Percentiles rank a stretch among this genome's conserved stretches.
Evolutionary conservation across 192 early-diverging fungal genomes (phyloP).

Genomic region (Coemansia sp.): DNA sequence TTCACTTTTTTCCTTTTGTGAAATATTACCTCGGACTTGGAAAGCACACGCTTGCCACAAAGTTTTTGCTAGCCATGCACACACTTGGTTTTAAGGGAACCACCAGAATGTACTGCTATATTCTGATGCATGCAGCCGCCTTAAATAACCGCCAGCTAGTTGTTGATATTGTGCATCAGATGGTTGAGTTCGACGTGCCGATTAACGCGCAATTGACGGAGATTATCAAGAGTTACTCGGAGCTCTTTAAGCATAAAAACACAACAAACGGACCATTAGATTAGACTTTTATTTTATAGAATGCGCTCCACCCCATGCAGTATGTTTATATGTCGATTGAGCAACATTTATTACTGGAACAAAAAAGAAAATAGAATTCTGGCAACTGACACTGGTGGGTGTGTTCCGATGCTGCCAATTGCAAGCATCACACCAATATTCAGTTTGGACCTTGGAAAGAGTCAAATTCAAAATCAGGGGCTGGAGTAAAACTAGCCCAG

Average conservation of each 20-base stretch:
- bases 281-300: neutral
- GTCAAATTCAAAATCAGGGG: conserved; percentile 36
- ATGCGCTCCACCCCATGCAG: neutral
- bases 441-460: neutral
- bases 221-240: conserved; percentile 17
- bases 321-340: neutral
- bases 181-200: conserved; percentile 4
- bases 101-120: conserved; percentile 15
- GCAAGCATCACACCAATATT: neutral
- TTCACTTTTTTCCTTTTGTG: conserved; percentile 26
- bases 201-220: conserved; percentile 14
- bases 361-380: too few species aligned
- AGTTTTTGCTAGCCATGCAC: conserved; percentile 34
- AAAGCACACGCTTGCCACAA: conserved; percentile 3
- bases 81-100: neutral
- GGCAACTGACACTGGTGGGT: too few species aligned
- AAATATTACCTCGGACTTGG: conserved; percentile 9
- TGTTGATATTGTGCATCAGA: conserved; percentile 26
- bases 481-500: conserved; percentile 46
- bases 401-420: too few species aligned
- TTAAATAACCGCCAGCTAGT: conserved; percentile 11
- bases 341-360: too few species aligned
- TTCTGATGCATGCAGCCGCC: conserved; percentile 14
- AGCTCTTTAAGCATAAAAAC: neutral
- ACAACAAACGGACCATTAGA: neutral